Percentiles rank a stretch among this genome's conserved stretches.
Evolutionary conservation across 495 filamentous ascomycete species (phyloP).

Genomic region (Aspergillus nidulans): DNA sequence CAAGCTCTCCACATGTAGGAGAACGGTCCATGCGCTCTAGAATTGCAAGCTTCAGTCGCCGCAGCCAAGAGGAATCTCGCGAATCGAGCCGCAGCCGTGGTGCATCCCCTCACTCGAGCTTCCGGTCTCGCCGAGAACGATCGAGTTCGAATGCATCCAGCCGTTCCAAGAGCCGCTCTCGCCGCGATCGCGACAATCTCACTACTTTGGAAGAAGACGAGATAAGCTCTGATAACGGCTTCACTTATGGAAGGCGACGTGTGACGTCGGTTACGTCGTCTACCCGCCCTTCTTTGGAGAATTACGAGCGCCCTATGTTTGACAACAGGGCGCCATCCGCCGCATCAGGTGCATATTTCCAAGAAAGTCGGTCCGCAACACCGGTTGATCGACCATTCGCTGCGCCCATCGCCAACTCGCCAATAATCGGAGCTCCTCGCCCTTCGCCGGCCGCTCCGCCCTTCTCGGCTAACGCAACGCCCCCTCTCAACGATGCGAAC

Average conservation of each 20-base stretch:
- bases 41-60: constrained; percentile 30
- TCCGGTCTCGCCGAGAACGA: constrained; percentile 48
- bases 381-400: constrained; percentile 38
- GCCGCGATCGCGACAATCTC: constrained; percentile 44
- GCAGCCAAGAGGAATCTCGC: constrained; percentile 36
- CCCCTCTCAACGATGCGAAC: constrained; percentile 43
- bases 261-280: constrained; percentile 29
- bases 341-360: constrained; percentile 41
- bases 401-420: constrained; percentile 27
- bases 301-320: constrained; percentile 22
- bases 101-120: constrained; percentile 31
- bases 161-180: constrained; percentile 53
- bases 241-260: constrained; percentile 22
- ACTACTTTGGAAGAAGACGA: constrained; percentile 34
- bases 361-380: constrained; percentile 44
- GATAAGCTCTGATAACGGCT: constrained; percentile 26
- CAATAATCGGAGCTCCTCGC: constrained; percentile 47
- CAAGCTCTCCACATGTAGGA: constrained; percentile 39
- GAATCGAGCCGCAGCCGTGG: constrained; percentile 41
- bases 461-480: constrained; percentile 53
- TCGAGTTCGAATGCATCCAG: constrained; percentile 59
- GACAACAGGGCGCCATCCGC: constrained; percentile 43
- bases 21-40: constrained; percentile 32
- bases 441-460: constrained; percentile 52
- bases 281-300: constrained; percentile 40